Evolutionary conservation across 1,284 basidiomycete species (phyloP).

Genomic region (Wolfiporia cocos): DNA sequence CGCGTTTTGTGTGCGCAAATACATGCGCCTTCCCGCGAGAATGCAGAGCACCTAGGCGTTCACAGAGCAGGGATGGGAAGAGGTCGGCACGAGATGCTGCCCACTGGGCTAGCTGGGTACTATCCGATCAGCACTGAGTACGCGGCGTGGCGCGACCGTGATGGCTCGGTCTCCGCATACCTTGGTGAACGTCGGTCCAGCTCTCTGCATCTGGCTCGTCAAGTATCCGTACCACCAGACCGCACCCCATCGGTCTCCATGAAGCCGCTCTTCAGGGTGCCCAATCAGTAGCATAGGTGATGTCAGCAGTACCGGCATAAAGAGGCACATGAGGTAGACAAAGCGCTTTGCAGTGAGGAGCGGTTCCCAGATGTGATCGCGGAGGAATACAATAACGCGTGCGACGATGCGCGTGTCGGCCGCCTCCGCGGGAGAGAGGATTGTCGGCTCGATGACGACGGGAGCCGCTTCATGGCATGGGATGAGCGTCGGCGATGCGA

Average conservation of each 20-base stretch:
- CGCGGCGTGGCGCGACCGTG: conserved; percentile 5
- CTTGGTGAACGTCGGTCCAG: conserved; percentile 98
- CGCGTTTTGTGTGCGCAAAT: conserved; percentile 74
- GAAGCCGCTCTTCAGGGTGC: conserved; percentile 41
- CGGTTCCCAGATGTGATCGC: conserved; percentile 75
- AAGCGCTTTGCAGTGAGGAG: conserved; percentile 83
- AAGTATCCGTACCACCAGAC: conserved; percentile 95
- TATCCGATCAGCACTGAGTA: not conserved
- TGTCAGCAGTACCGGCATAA: conserved; percentile 83
- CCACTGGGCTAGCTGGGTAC: conserved; percentile 90
- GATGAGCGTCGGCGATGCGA: conserved; percentile 57
- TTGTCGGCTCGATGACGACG: conserved; percentile 20
- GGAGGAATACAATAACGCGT: conserved; percentile 40
- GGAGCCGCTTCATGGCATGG: conserved; percentile 38
- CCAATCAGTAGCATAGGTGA: conserved; percentile 87
- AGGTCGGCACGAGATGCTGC: conserved; percentile 93
- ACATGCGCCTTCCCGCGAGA: conserved; percentile 86
- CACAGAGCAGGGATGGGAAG: conserved; percentile 90
- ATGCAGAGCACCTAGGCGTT: conserved; percentile 82
- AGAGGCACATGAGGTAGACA: conserved; percentile 77
- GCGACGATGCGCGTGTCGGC: conserved; percentile 36
- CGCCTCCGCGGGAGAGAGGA: conserved; percentile 61
- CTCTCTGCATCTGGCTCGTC: conserved; percentile 87
- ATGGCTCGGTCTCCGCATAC: conserved; percentile 32
- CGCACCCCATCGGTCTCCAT: conserved; percentile 78